These are phyloP conservation scores for Claviceps pusilla DNA, from an alignment of 2,329 filamentous ascomycete genomes.

Conservation along the genomic window DNA sequence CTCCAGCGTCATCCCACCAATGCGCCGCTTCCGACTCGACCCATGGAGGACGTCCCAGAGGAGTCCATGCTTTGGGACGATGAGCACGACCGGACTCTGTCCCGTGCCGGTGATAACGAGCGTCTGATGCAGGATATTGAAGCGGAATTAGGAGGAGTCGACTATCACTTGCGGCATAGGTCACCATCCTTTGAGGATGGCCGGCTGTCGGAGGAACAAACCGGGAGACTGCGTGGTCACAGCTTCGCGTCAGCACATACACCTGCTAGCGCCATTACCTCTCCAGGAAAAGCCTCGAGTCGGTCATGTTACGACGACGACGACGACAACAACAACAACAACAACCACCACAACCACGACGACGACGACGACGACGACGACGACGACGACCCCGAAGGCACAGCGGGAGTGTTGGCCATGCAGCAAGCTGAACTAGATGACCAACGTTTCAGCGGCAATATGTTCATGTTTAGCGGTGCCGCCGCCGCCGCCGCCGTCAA, in stretches of 20 bases:
- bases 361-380: no score
- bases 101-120: slow-evolving; percentile 17
- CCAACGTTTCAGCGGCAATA: slow-evolving; percentile 27
- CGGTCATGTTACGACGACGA: slow-evolving; percentile 17
- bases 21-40: slow-evolving; percentile 41
- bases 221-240: slow-evolving; percentile 33
- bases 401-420: slow-evolving; percentile 71
- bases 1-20: slow-evolving; percentile 44
- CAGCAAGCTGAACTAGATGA: slow-evolving; percentile 70
- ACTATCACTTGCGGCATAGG: slow-evolving; percentile 18
- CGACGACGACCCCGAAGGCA: slow-evolving; percentile 75
- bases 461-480: slow-evolving; percentile 15
- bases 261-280: slow-evolving; percentile 9
- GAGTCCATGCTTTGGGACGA: slow-evolving; percentile 26
- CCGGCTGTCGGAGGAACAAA: slow-evolving; percentile 29
- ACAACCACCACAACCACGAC: no score
- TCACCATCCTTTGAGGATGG: slow-evolving; percentile 29
- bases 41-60: slow-evolving; percentile 29
- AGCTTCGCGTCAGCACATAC: slow-evolving; percentile 34
- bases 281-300: slow-evolving; percentile 3
- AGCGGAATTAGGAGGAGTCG: slow-evolving; percentile 30
- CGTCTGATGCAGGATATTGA: slow-evolving; percentile 45
- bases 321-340: slow-evolving; percentile 21
- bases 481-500: not conserved
- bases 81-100: slow-evolving; percentile 17